phyloP scores from a whole-genome alignment of 768 basidiomycete species.

The Trametes elegans region DNA sequence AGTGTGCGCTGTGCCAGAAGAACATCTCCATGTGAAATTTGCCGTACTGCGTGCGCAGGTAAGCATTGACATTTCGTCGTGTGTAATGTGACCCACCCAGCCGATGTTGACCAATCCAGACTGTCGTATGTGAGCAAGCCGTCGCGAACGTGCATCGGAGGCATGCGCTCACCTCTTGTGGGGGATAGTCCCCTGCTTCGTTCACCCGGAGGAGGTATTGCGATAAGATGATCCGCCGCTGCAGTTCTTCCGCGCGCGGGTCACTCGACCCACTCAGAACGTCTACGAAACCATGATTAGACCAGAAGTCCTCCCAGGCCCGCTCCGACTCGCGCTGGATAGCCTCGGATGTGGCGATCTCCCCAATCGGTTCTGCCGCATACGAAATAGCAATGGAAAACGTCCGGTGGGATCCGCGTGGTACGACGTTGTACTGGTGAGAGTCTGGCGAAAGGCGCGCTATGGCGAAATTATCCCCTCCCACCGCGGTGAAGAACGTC shows the following conservation, averaged over 20 bases:
- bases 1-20: conserved; percentile 59
- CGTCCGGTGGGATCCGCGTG: conserved; percentile 24
- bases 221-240: conserved; percentile 54
- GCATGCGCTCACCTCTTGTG: conserved; percentile 47
- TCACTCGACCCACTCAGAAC: conserved; percentile 48
- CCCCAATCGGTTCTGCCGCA: conserved; percentile 17
- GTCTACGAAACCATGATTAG: conserved; percentile 49
- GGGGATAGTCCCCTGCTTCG: conserved; percentile 53
- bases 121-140: conserved; percentile 28
- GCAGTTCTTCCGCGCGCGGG: conserved; percentile 50
- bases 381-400: conserved; percentile 42
- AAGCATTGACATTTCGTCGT: neutral
- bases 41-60: conserved; percentile 29
- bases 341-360: too few relatives aligned
- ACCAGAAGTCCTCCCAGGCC: conserved; percentile 50
- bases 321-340: conserved; percentile 35
- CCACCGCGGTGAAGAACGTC: conserved; percentile 43
- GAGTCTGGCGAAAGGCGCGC: conserved; percentile 39
- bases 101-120: conserved; percentile 55
- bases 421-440: conserved; percentile 48
- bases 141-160: neutral
- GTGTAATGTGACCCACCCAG: conserved; percentile 40
- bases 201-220: conserved; percentile 59
- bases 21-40: conserved; percentile 65
- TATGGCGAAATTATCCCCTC: conserved; percentile 40